Percentiles rank a stretch among this genome's conserved stretches.
Conservation (phyloP, 1,284 basidiomycete genomes). For the Sporisorium reilianum region DNA sequence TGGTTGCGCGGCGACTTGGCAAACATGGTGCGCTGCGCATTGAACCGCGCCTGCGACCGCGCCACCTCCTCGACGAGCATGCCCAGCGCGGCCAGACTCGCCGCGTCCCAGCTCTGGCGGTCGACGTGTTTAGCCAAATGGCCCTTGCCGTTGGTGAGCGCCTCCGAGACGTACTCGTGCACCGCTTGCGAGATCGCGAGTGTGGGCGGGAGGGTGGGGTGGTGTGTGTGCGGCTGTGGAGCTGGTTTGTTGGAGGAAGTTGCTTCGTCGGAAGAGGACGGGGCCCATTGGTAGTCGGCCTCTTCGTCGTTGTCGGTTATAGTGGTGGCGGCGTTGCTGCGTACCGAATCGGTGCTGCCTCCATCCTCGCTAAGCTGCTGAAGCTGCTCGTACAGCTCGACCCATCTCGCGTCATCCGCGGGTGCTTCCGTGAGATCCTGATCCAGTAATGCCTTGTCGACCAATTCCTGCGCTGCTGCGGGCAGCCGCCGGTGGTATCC, state of each 20-base stretch:
- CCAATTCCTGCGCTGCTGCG: constrained; percentile 24
- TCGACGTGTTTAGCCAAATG: background rate
- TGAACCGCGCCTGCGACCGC: constrained; percentile 29
- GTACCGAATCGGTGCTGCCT: background rate
- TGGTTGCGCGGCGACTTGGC: constrained; percentile 32
- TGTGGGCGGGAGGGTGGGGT: background rate
- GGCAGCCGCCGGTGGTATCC: constrained; percentile 16
- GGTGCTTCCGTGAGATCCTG: constrained; percentile 16
- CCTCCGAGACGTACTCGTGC: constrained; percentile 8
- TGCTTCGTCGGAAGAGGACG: background rate
- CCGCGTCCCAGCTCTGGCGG: constrained; percentile 23
- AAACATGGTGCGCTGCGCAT: constrained; percentile 33
- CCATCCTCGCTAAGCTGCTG: constrained; percentile 7
- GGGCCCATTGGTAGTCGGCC: constrained; percentile 17
- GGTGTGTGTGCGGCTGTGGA: background rate
- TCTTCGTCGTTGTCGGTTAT: background rate
- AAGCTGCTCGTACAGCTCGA: constrained; percentile 23
- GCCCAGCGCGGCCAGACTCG: constrained; percentile 23
- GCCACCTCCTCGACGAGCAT: constrained; percentile 36
- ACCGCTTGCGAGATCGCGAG: constrained; percentile 5
- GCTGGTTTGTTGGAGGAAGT: background rate
- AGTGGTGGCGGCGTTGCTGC: background rate
- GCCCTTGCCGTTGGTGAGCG: constrained; percentile 14
- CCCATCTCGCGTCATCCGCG: constrained; percentile 26
- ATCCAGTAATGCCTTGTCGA: constrained; percentile 28